Evolutionary conservation across 805 yeast species (phyloP), one percentile per base, ranked within the genome.

Genomic region (Lipomyces orientalis): DNA sequence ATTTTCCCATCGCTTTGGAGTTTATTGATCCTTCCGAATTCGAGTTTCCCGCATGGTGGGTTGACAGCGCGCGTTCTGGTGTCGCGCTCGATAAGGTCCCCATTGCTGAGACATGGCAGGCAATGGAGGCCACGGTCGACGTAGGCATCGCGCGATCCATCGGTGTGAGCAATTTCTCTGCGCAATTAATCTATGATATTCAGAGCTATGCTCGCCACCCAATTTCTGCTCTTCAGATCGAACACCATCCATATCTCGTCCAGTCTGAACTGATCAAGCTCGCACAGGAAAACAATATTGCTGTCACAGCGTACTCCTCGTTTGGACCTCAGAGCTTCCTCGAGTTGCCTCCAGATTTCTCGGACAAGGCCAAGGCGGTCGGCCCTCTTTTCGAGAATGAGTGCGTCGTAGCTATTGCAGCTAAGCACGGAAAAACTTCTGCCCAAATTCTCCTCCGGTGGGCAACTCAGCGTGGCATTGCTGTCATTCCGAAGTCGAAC

Each of bases 191-290:
- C 35, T 82, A 86, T 65, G 90, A 90, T 75, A 77, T 75, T 34
- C n/a, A n/a, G n/a, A n/a, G n/a, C 58, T 68, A 67, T 63, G 61
- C 69, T 54, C 73, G 74, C 69, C 82, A 77, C 67, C 74, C 83
- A 67, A 81, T 81, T 66, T 92, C 88, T 58, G 90, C 89, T 64
- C 83, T 91, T 74, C 97, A 91, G 80, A 89, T 91, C 71, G 97
- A 91, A 82, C 95, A 90, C 78, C 97, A 91, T 78, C 97, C 97
- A 69, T 91, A 91, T 83, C 83, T 91, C 76, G 90, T 89, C 68
- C 97, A 90, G 80, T 84, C 83, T 67, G 82, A 82, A 72, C 81
- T 90, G 73, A 75, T 89, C 69, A 83, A 87, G 72, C 89, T 80
- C 73, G 90, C 83, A 69, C 84, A 88, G 75, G 73, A 79, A 43